phyloP scores from a whole-genome alignment of 495 filamentous ascomycete species.

The Penicillium parvum region DNA sequence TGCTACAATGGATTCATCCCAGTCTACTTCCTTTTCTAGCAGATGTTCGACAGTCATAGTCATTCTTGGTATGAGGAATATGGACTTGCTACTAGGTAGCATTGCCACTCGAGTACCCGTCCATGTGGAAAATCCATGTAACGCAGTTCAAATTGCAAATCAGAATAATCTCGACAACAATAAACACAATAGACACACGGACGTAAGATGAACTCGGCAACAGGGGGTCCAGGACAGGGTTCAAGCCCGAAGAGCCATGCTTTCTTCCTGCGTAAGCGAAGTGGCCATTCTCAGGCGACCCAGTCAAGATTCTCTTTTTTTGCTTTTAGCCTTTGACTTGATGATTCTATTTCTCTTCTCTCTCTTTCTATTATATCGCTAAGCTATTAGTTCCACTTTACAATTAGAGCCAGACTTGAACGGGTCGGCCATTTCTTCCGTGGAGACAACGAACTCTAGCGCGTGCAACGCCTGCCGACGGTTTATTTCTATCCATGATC shows the following conservation, averaged over 20 bases:
- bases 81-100: neutral
- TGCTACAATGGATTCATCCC: no score
- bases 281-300: neutral
- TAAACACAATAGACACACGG: no score
- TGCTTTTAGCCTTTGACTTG: no score
- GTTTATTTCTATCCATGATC: conserved; percentile 4
- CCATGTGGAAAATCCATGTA: neutral
- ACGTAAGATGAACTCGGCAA: neutral
- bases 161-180: no score
- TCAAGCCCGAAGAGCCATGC: neutral
- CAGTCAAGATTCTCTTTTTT: neutral
- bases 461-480: conserved; percentile 5
- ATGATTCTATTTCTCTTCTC: neutral
- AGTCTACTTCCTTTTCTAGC: no score
- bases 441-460: conserved; percentile 2
- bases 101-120: neutral
- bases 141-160: conserved; percentile 10
- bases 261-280: neutral
- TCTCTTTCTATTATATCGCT: no score
- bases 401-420: neutral
- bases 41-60: no score
- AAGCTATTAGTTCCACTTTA: no score
- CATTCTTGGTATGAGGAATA: no score
- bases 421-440: neutral
- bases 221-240: neutral